Evolutionary conservation across 2,329 filamentous ascomycete species (phyloP), one percentile per base, ranked within the genome.

Genomic region (Neopestalotiopsis sp.): DNA sequence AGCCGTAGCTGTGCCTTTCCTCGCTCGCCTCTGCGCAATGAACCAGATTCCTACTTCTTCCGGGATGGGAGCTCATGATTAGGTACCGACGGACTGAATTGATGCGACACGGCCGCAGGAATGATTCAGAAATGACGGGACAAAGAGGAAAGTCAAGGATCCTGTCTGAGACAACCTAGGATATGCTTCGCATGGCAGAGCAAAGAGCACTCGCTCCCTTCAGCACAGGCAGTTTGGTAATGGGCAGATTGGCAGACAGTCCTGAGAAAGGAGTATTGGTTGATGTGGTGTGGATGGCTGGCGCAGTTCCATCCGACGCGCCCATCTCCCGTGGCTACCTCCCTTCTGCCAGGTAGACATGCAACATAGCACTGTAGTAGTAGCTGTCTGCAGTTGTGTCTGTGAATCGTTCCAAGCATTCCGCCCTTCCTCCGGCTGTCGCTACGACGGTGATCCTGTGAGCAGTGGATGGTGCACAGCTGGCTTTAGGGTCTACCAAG

Each of bases 91-190:
- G 20, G 45, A 53, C 45, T 53, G n/a, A 53, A 53, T 53, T 53
- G 45, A 59, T 59, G 24, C 30, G 57, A 59, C 30, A 59, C 24
- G 9, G 57, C 57, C 57, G 30, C 57, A 59, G 57, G 17, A 34
- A 59, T 59, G 57, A 24, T 56, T 24, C 20, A 56, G 49, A 24
- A 56, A 56, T 56, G 57, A 59, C 45, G 45, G 45, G 45, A 59
- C 12, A 62, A 32, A 38, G 14, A 62, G 59, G 6, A 42, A 40
- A 38, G 30, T 13, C 59, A 40, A 62, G 59, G 34, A 62, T 40
- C 34, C 14, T 62, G 59, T 62, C 59, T 42, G 32, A 62, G 59
- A 62, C 59, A 62, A 9, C 17, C 32, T 62, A n/a, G n/a, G 32
- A 20, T 17, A 62, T 40, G n/a, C 32, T 30, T 38, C 30, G 30